These are phyloP conservation scores for Pseudocercospora ulei DNA, from an alignment of 2,329 filamentous ascomycete genomes.

Conservation along the genomic window DNA sequence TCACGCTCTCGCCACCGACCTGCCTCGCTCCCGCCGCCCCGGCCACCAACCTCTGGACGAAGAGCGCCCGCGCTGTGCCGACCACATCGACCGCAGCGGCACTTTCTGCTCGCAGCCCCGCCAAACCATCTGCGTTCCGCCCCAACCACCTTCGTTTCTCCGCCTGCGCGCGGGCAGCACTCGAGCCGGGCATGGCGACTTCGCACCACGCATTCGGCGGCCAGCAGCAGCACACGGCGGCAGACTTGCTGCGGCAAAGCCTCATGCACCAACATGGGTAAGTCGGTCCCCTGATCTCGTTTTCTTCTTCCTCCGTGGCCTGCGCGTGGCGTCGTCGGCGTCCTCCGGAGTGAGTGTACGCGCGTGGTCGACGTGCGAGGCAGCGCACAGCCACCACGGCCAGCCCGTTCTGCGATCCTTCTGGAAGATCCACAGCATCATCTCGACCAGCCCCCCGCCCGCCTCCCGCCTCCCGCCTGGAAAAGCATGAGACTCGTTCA, in stretches of 20 bases:
- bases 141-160: conserved; percentile 11
- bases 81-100: conserved; percentile 35
- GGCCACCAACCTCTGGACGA: conserved; percentile 31
- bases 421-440: conserved; percentile 7
- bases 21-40: conserved; percentile 20
- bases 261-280: conserved; percentile 47
- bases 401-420: conserved; percentile 3
- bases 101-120: conserved; percentile 12
- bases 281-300: conserved; percentile 24
- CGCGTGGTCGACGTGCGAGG: neutral
- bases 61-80: conserved; percentile 40
- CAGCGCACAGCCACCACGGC: conserved; percentile 6
- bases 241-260: conserved; percentile 50
- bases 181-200: conserved; percentile 40
- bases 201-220: conserved; percentile 15
- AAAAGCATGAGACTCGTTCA: conserved; percentile 3
- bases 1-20: conserved; percentile 4
- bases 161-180: conserved; percentile 18
- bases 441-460: neutral
- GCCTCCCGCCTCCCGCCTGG: neutral
- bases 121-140: conserved; percentile 16
- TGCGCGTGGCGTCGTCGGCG: conserved; percentile 15
- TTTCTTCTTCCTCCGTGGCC: conserved; percentile 10
- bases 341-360: conserved; percentile 3
- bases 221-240: conserved; percentile 40